Conservation (phyloP, 208 protist genomes). For the Strigomonas culicis region DNA sequence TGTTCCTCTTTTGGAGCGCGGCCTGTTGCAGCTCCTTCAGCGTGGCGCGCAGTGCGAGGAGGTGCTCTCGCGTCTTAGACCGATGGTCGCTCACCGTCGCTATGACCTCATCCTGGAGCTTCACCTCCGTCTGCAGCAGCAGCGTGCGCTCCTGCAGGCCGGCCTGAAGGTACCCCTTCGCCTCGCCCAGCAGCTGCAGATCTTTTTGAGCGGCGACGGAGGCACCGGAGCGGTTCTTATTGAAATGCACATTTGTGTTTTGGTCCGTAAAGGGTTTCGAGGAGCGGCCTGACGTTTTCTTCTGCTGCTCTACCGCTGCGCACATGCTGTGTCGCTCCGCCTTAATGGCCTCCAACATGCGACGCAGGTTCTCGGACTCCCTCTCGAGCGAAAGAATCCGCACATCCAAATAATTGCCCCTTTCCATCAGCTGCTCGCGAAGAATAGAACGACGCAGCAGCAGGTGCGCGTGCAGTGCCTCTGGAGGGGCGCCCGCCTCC, state of each 20-base stretch:
- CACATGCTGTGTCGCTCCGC: background rate
- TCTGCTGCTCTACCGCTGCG: background rate
- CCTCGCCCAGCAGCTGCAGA: background rate
- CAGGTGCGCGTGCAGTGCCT: conserved; percentile 60
- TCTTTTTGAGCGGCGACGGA: background rate
- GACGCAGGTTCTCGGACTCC: conserved; percentile 51
- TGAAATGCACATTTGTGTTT: background rate
- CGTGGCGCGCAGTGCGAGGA: conserved; percentile 15
- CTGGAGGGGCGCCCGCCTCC: conserved; percentile 21
- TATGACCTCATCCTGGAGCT: conserved; percentile 26
- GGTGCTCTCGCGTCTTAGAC: conserved; percentile 16
- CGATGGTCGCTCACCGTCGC: conserved; percentile 22
- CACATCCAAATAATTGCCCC: conserved; percentile 72
- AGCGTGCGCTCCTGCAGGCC: conserved; percentile 13
- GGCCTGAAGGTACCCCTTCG: conserved; percentile 16
- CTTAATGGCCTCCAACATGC: conserved; percentile 45
- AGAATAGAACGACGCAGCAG: conserved; percentile 58
- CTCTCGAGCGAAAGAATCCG: conserved; percentile 57
- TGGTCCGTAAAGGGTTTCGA: background rate
- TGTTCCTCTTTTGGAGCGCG: conserved; percentile 32
- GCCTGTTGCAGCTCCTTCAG: conserved; percentile 27
- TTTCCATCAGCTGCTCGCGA: conserved; percentile 70
- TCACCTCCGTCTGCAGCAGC: conserved; percentile 20
- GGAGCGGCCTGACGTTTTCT: background rate
- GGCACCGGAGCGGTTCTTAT: too few species aligned